Evolutionary conservation across 805 yeast genomes (phyloP), one percentile per base, ranked within the genome.

Genomic region (Candida lessepsii): DNA sequence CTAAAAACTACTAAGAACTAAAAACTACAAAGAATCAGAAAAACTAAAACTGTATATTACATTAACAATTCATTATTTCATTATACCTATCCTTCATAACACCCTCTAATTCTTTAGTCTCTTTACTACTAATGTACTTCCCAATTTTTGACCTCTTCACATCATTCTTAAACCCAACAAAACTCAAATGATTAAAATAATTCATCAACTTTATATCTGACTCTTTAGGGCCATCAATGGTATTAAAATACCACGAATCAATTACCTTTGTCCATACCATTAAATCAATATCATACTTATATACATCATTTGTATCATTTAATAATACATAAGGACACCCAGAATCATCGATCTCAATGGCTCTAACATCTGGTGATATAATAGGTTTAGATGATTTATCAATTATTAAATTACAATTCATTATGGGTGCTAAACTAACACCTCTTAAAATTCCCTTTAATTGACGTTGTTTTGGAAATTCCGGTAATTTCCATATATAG

Each of bases 371-470:
- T 5, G 57, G 58, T 19, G 50, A 41, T 8, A 36, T 33, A 15
- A 40, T 42, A 9, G 36, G 35, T 14, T 35, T 26, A 5, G 18
- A 9, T 26, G 6, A 16, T 42, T 40, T 42, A 17, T 41, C 44
- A 13, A 44, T 40, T 3, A 31, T 25, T 9, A 53, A 45, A 21
- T 53, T 52, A 18, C 45, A 44, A 52, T 78, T 77, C 40, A 80
- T 50, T 2, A 80, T 61, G 0, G 82, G 71, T 0, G 86, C 77
- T 18, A 81, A 45, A 2, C 84, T 74, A 1, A 78, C 63, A 1
- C 71, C 72, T 23, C 56, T 56, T 25, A 76, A 44, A 0, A 74
- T 37, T 2, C 60, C 63, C 21, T 54, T 52, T 19, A 69, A 42
- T 9, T 36, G 34, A 11, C 45, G 52, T 5, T 48, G 45, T 2